These are phyloP conservation scores for Cornus suecica DNA, from an alignment of 148 eudicot species.

Conservation along the genomic window DNA sequence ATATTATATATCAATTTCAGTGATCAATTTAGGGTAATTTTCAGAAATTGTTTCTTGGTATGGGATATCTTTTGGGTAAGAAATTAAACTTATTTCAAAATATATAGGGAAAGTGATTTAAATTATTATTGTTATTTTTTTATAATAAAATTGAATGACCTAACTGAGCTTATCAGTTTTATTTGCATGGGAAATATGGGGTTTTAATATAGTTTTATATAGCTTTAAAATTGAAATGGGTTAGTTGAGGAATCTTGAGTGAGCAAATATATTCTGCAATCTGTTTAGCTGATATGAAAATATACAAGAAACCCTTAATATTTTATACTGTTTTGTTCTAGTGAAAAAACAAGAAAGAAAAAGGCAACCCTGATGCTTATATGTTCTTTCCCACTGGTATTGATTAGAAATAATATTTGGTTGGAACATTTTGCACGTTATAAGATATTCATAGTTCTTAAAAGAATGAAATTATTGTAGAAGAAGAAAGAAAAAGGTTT, in stretches of 20 bases:
- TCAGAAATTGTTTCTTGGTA: background rate
- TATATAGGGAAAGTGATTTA: background rate
- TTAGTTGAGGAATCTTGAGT: background rate
- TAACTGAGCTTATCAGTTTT: background rate
- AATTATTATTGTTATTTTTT: no score
- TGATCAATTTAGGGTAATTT: background rate
- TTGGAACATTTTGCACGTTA: no score
- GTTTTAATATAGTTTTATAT: background rate
- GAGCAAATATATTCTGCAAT: background rate
- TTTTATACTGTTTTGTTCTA: background rate
- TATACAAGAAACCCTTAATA: background rate
- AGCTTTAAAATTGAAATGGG: background rate
- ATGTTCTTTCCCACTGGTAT: no score
- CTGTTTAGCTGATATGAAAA: background rate
- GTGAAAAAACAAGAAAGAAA: background rate
- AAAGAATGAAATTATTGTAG: no score
- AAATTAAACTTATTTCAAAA: background rate
- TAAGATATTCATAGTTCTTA: no score
- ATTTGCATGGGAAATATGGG: background rate
- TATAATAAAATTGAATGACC: no score
- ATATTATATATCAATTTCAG: background rate
- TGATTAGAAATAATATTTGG: no score
- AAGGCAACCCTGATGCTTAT: no score
- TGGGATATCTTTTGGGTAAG: background rate
- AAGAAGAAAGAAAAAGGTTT: no score